Base-by-base conservation (phyloP, 306 rosid genomes). In the Echinosophora koreensis region DNA sequence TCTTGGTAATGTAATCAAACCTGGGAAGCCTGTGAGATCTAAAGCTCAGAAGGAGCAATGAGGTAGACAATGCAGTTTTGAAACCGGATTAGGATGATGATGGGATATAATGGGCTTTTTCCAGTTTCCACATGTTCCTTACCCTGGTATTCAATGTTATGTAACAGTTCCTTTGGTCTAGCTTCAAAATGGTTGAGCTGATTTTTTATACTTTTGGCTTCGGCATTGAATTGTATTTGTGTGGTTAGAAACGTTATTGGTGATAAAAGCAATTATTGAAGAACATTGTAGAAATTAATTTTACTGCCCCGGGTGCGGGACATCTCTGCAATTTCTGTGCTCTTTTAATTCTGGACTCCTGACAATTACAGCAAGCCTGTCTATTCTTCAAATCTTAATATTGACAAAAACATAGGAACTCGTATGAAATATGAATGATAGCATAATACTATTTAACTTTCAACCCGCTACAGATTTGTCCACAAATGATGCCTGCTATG, bases 31-130 rank as follows among this genome's bases (percentile, higher is more conserved):
- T 8, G 86, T 34, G 51, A 83, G 86, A 85, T 73, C 97, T 15
- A 92, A 89, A 66, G 74, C 89, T 77, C 86, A 83, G 80, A 95
- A 95, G 80, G 97, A 89, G 58, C 60, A 90, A 85, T 88, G 82
- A 90, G 81, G 82, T 62, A 55, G 76, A 74, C 51, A 51, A 52
- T 59, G 58, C 69, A 68, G 59, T 57, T 82, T 38, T 42, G 55
- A 81, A 71, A 78, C 51, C 47, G 39, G 71, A 82, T 49, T 52
- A 71, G 77, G 77, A 74, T 71, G 77, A 74, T 71, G 74, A 17
- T 12, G 69, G 66, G 65, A 72, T 77, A 78, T 55, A 59, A 37
- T 65, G 77, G 50, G 58, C 81, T 67, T 74, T 13, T 70, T 47
- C 73, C 79, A 60, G 72, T 60, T 68, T 81, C 59, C 66, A 58